Evolutionary conservation across 352 stramenopile genomes (phyloP), one percentile per base, ranked within the genome.

Genomic region (Phytophthora foliorum): DNA sequence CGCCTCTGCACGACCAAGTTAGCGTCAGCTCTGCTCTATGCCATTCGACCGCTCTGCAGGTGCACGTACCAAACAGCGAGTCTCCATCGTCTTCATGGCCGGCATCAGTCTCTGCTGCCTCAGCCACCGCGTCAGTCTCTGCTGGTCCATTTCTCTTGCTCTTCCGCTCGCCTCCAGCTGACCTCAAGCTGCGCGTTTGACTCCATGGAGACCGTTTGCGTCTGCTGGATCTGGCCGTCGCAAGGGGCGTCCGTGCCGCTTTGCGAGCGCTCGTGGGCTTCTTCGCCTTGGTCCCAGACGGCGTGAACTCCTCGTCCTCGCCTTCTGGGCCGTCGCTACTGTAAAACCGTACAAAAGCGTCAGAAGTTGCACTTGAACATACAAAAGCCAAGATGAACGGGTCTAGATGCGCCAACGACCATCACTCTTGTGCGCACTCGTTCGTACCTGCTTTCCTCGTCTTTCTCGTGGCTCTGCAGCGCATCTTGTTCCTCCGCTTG

Each of bases 281-380:
- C 49, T 57, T 63, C 9, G 41, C 25, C 36, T 67, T 78, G 11
- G 63, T 65, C 2, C 56, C 57, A 2, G 38, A 51, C 21, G 74
- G 74, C 8, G 56, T 69, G 22, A 79, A 79, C 55, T 86, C 74
- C 41, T 81, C 78, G 3, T 82, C 74, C 0, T 77, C 69, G 10
- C 61, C 66, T 27, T 79, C 64, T 11, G 2, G 55, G 27, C 60
- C 70, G 25, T 78, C 70, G 54, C 65, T 74, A 44, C 34, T 51
- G 34, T 9, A 48, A 66, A 11, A 8, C 6, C 22, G 44, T n/a
- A 52, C 6, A 11, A 21, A 49, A 1, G 14, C 22, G 41, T 68
- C 14, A 68, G 11, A 56, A 69, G 22, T 65, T 67, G 64, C 39
- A 60, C 38, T 57, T 56, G 14, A 5, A 2, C 3, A 62, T 67